A percentile compares a stretch with the other conserved stretches of the same genome.
Conservation (phyloP, 2,329 filamentous ascomycete genomes). For the Phoma sp. region DNA sequence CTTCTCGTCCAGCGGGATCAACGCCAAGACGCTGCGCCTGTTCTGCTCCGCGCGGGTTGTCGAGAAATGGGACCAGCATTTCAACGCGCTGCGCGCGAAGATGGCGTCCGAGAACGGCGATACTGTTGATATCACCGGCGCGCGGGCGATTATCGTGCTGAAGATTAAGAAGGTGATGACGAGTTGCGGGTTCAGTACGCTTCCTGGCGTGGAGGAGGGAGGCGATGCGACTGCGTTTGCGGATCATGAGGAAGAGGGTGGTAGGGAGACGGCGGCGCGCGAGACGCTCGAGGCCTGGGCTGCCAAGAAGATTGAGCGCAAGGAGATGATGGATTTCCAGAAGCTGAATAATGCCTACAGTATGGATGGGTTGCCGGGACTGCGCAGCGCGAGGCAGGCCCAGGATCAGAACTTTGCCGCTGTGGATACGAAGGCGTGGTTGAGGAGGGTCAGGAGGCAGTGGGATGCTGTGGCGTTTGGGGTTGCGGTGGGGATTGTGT, state of each 20-base stretch:
- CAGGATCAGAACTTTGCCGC: slow-evolving; percentile 53
- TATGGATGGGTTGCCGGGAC: slow-evolving; percentile 32
- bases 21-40: slow-evolving; percentile 67
- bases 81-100: slow-evolving; percentile 41
- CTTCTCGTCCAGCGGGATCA: slow-evolving; percentile 69
- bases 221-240: slow-evolving; percentile 28
- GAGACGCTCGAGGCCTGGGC: slow-evolving; percentile 62
- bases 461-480: slow-evolving; percentile 31
- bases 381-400: slow-evolving; percentile 56
- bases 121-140: slow-evolving; percentile 31
- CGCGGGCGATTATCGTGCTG: slow-evolving; percentile 64
- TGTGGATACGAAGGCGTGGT: slow-evolving; percentile 47
- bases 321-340: slow-evolving; percentile 62
- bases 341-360: slow-evolving; percentile 57
- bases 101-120: slow-evolving; percentile 50
- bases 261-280: slow-evolving; percentile 50
- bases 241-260: slow-evolving; percentile 23
- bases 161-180: slow-evolving; percentile 69
- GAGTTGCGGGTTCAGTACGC: slow-evolving; percentile 70
- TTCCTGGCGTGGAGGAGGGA: slow-evolving; percentile 42
- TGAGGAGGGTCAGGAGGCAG: slow-evolving; percentile 32
- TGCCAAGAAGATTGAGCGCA: slow-evolving; percentile 56
- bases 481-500: slow-evolving; percentile 24
- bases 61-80: slow-evolving; percentile 61
- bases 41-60: slow-evolving; percentile 66